Percentiles rank a stretch among this genome's conserved stretches.
phyloP scores from a whole-genome alignment of 1,284 basidiomycete genomes.

The Puccinia triticina region DNA sequence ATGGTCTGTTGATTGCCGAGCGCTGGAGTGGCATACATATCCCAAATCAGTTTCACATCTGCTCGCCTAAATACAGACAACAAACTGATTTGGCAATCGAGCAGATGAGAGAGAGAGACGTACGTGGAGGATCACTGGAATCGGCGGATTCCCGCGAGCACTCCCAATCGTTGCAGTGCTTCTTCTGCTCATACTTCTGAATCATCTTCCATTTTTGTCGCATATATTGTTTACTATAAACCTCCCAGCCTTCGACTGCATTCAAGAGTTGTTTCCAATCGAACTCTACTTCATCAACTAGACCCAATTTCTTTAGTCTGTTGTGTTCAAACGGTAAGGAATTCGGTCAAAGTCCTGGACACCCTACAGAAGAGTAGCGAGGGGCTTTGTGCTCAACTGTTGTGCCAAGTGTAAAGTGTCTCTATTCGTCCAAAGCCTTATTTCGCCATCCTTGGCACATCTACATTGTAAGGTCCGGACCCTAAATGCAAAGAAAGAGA shows the following conservation, averaged over 20 bases:
- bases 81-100: too few species aligned
- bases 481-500: slow-evolving; percentile 62
- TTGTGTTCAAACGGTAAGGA: not conserved
- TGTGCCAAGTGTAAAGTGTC: slow-evolving; percentile 77
- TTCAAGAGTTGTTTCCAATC: slow-evolving; percentile 71
- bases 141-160: not conserved
- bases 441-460: slow-evolving; percentile 70
- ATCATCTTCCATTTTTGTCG: slow-evolving; percentile 76
- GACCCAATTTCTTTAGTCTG: slow-evolving; percentile 72
- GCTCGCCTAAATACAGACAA: not conserved
- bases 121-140: not conserved
- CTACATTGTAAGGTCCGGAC: slow-evolving; percentile 73
- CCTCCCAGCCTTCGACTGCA: slow-evolving; percentile 72
- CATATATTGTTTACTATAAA: slow-evolving; percentile 76
- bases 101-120: not conserved
- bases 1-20: slow-evolving; percentile 11
- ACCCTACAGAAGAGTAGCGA: slow-evolving; percentile 29
- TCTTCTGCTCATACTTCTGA: slow-evolving; percentile 63
- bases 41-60: not conserved
- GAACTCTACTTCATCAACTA: slow-evolving; percentile 74
- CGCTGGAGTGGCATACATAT: not conserved
- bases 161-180: not conserved
- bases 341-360: not conserved
- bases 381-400: slow-evolving; percentile 65
- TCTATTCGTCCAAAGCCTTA: slow-evolving; percentile 72